Base-by-base conservation (phyloP, 2,329 filamentous ascomycete species). In the Cladophialophora immunda region DNA sequence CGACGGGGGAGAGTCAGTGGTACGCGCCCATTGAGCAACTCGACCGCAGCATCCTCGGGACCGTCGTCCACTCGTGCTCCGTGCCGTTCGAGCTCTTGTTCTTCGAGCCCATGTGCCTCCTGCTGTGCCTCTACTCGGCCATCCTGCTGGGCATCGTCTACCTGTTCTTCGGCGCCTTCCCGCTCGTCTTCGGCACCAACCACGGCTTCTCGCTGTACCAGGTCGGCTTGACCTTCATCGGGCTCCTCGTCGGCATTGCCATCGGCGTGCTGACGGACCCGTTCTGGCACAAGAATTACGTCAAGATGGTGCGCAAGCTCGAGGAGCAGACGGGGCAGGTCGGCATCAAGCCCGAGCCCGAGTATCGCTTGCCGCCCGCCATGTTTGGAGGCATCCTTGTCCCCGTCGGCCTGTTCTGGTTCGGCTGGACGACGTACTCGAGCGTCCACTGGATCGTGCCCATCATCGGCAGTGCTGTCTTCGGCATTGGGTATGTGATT, bases 141-240 rank as follows among this genome's bases (percentile, higher is more conserved):
- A 87, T 97, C 62, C 82, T 97, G n/a, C 83, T 97, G 7, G 94
- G 93, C 4, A 90, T 97, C 53, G 81, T 97, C 2, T 97, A 97
- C 76, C 87, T 97, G 45, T 97, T 96, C 82, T 96, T 97, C 76
- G 93, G 93, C 22, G 93, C 93, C 0, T 97, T 97, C 74, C 87
- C 90, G 4, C 81, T 96, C 53, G 89, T 97, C 17, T 97, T 97
- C 75, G 77, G 83, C 29, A 86, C 84, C 53, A 73, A 77, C 45
- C 80, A 81, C 73, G 74, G 74, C 67, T 80, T 81, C 73, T 55
- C 53, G 64, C 41, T 72, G 58, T 54, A 74, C 58, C 25, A 75
- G 73, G 41, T 73, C 58, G 67, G 73, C 13, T 67, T 80, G 4
- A 73, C 75, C 1, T 79, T 77, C 67, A 66, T 94, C 58, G 81